Base-by-base conservation (phyloP, 2,329 filamentous ascomycete species). In the Microdochium bolleyi region DNA sequence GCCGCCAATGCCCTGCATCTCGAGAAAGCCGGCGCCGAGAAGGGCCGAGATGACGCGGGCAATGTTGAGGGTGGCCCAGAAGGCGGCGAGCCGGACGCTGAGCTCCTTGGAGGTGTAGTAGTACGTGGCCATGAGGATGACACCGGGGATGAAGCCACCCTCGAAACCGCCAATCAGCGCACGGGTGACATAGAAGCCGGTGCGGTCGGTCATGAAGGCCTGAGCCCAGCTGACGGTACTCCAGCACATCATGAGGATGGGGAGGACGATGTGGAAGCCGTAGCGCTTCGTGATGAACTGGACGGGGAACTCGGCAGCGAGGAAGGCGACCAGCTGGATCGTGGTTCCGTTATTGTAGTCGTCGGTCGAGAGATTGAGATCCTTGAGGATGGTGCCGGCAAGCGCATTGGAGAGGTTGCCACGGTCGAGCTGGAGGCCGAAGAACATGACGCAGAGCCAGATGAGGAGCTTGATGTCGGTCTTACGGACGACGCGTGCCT, bases 101-200 rank as follows among this genome's bases (percentile, higher is more conserved):
- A 90, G 70, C 62, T 90, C 87, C 51, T 74, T 75, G 1, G 80
- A 80, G 3, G 79, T 89, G 70, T 88, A 90, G 67, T 86, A 90
- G 65, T 89, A 89, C 2, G 80, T 83, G 1, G 87, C 73, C 64
- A 87, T 88, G 1, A 86, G 71, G 50, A 87, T 80, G 11, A 77
- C 78, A 57, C 76, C 78, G 2, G 79, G 79, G 51, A 83, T 82
- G 57, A 82, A 83, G 2, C 79, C 79, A 13, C 77, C 76, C 58
- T 82, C 77, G 50, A 73, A 78, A 2, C 77, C 61, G 0, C 79
- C 79, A 16, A 83, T 74, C 14, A 82, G 59, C 2, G 79, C 71
- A 1, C 79, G 71, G 0, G 77, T 78, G 3, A 73, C 63, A 51
- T 80, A 73, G 61, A 79, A 83, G 4, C 68, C 66, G 0, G 71